phyloP scores from a whole-genome alignment of 805 yeast species.

The Metschnikowia reukaufii region DNA sequence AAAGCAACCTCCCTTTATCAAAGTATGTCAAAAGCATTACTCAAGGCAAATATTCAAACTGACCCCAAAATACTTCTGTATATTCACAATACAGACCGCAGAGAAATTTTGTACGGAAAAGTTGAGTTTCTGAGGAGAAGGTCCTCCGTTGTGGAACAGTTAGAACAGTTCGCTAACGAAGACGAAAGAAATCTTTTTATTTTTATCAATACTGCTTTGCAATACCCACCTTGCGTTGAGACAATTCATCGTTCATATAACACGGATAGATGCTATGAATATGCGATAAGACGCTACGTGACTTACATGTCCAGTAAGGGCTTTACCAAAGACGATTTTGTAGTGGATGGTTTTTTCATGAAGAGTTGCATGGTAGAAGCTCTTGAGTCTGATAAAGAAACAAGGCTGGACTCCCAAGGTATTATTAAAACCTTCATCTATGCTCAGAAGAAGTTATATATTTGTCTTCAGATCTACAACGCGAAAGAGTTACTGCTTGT shows the following conservation, averaged over 20 bases:
- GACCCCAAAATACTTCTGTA: too few relatives aligned
- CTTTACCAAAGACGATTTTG: background rate
- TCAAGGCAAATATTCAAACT: too few relatives aligned
- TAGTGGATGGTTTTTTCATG: constrained; percentile 1
- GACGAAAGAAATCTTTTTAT: background rate
- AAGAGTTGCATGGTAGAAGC: background rate
- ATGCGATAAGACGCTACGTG: constrained; percentile 4
- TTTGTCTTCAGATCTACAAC: background rate
- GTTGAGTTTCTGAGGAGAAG: too few relatives aligned
- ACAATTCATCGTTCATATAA: background rate
- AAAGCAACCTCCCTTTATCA: too few relatives aligned
- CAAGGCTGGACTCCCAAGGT: too few relatives aligned
- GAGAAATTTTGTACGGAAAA: too few relatives aligned
- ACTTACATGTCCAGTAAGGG: constrained; percentile 1
- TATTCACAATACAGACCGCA: too few relatives aligned
- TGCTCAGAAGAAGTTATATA: background rate
- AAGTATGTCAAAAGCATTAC: too few relatives aligned
- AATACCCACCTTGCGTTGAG: background rate
- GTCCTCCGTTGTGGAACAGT: too few relatives aligned
- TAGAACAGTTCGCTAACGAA: too few relatives aligned
- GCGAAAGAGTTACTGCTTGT: too few relatives aligned
- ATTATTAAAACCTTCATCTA: background rate
- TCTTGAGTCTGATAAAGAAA: background rate
- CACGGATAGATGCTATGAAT: background rate
- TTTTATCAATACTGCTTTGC: background rate